These are phyloP conservation scores for Brassica napus DNA, from an alignment of 345 rosid species.

Conservation along the genomic window Da-Ae NC_063437.1:775501-776000, in stretches of 20 bases:
- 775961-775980: neutral
- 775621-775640: slow-evolving; percentile 21
- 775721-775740: slow-evolving; percentile 38
- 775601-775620: slow-evolving; percentile 29
- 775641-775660: slow-evolving; percentile 18
- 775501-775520: neutral
- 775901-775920: slow-evolving; percentile 78
- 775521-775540: neutral
- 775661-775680: slow-evolving; percentile 16
- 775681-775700: slow-evolving; percentile 44
- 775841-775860: slow-evolving; percentile 40
- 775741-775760: no score
- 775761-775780: no score
- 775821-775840: slow-evolving; percentile 54
- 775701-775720: slow-evolving; percentile 50
- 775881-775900: slow-evolving; percentile 76
- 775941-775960: slow-evolving; percentile 64
- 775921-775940: slow-evolving; percentile 62
- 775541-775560: slow-evolving; percentile 65
- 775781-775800: no score
- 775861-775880: slow-evolving; percentile 73
- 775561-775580: slow-evolving; percentile 65
- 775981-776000: neutral
- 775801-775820: slow-evolving; percentile 27
- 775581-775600: slow-evolving; percentile 50